Conservation (phyloP, 2,329 filamentous ascomycete genomes). For the Colletotrichum somersetense region DNA sequence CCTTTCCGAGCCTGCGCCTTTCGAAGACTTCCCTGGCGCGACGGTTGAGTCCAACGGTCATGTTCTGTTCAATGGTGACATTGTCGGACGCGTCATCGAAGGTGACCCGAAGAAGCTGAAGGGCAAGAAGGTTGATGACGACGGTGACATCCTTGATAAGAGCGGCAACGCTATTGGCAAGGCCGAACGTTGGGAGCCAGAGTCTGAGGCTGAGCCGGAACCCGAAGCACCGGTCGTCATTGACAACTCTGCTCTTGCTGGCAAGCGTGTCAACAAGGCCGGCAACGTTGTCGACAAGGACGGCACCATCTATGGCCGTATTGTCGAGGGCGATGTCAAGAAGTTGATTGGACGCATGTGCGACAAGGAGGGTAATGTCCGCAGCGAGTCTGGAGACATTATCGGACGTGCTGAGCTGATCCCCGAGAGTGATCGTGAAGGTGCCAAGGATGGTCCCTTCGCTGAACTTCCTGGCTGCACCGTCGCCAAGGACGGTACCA, state of each 20-base stretch:
- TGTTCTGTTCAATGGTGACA: slow-evolving; percentile 63
- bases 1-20: slow-evolving; percentile 61
- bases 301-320: slow-evolving; percentile 71
- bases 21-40: slow-evolving; percentile 70
- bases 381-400: slow-evolving; percentile 79
- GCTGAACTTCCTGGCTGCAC: slow-evolving; percentile 74
- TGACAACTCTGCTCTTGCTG: slow-evolving; percentile 73
- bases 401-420: slow-evolving; percentile 77
- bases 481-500: slow-evolving; percentile 76
- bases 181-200: slow-evolving; percentile 76
- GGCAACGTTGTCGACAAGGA: slow-evolving; percentile 70
- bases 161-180: slow-evolving; percentile 76
- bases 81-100: slow-evolving; percentile 72
- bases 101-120: slow-evolving; percentile 74
- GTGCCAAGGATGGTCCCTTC: slow-evolving; percentile 75
- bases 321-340: slow-evolving; percentile 75
- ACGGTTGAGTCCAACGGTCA: slow-evolving; percentile 66
- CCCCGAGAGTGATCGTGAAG: slow-evolving; percentile 73
- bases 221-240: slow-evolving; percentile 60
- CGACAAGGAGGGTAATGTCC: slow-evolving; percentile 78
- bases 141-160: slow-evolving; percentile 77
- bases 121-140: slow-evolving; percentile 75
- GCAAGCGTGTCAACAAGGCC: slow-evolving; percentile 79
- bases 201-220: slow-evolving; percentile 59
- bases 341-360: slow-evolving; percentile 76